Evolutionary conservation across 108 stramenopile genomes (phyloP), one percentile per base, ranked within the genome.

Genomic region (Bacterosira constricta): DNA sequence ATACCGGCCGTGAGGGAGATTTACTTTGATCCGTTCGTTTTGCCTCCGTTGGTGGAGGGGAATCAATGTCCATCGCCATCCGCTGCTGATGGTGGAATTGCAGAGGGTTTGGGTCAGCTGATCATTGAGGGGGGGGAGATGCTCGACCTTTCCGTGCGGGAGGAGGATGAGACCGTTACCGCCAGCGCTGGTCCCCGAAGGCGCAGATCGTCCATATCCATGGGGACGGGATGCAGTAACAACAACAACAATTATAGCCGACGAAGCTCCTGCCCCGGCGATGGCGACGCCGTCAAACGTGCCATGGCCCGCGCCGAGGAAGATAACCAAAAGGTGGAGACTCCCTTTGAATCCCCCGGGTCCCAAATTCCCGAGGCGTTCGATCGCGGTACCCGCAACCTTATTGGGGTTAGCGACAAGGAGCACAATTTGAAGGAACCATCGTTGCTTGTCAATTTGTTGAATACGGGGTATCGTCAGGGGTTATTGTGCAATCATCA

Each of bases 351-450:
- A 47, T 37, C 44, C 31, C 68, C 50, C 10, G 63, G 31, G 7
- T 69, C 68, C 12, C 13, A 45, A 7, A 35, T 37, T 23, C 66
- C 75, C 36, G 36, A 47, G 15, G 62, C 75, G 26, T 77, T 63
- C 27, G 68, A 21, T 12, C 68, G 49, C n/a, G 78, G 78, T 12
- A 75, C 78, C 7, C 47, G 78, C 15, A 79, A 74, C 13, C 7
- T 79, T 10, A 79, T 79, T 51, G 78, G 78, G 4, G 20, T 60
- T 27, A 73, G 34, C 20, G 72, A 79, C 34, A 68, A 44, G 41
- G 73, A 74, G 44, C 78, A 79, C 45, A 73, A 74, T 35, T 27
- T 79, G 26, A 67, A 69, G 50, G 66, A 79, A 18, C 73, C 78
- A 15, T 21, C 26, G 8, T 50, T 69, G 49, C 78, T 79, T 10